A percentile compares a stretch with the other conserved stretches of the same genome.
These are phyloP conservation scores for Lecanosticta acicola DNA, from an alignment of 2,329 filamentous ascomycete species.

Conservation along the genomic window DNA sequence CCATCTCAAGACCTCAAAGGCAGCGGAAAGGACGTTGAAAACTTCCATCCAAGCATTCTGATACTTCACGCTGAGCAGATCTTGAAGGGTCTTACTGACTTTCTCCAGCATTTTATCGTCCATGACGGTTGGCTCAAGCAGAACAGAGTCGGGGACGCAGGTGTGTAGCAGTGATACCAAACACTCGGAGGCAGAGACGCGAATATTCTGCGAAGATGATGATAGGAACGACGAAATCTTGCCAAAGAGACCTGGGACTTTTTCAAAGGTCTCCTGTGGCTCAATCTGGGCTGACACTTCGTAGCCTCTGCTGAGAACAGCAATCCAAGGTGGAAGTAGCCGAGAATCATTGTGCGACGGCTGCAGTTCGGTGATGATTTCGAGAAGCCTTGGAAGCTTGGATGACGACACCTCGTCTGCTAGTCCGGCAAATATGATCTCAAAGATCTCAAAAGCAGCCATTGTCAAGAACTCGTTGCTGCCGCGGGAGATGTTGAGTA, in stretches of 20 bases:
- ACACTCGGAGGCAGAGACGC: conserved; percentile 90
- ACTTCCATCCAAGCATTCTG: conserved; percentile 93
- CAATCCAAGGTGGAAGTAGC: conserved; percentile 91
- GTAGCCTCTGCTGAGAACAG: conserved; percentile 88
- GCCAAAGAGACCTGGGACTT: conserved; percentile 76
- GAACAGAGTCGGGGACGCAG: conserved; percentile 74
- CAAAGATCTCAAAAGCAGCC: conserved; percentile 94
- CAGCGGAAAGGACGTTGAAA: conserved; percentile 78
- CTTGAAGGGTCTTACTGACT: conserved; percentile 65
- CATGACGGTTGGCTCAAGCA: conserved; percentile 83
- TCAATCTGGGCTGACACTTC: conserved; percentile 86
- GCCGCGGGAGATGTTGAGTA: conserved; percentile 81
- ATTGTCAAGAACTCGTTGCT: conserved; percentile 95
- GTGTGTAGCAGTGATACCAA: conserved; percentile 88
- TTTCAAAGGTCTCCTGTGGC: conserved; percentile 85
- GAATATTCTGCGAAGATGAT: conserved; percentile 85
- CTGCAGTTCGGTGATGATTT: conserved; percentile 86
- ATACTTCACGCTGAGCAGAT: conserved; percentile 80
- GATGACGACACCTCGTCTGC: conserved; percentile 78
- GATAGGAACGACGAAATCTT: conserved; percentile 76
- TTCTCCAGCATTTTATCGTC: conserved; percentile 87
- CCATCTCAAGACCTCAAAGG: conserved; percentile 86
- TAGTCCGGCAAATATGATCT: conserved; percentile 93
- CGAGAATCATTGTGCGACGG: conserved; percentile 92
- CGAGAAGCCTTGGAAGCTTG: conserved; percentile 81